Percentiles rank a stretch among this genome's conserved stretches.
Conservation (phyloP, 176 grass and related monocot species). For the Aegilops umbellulata region DNA sequence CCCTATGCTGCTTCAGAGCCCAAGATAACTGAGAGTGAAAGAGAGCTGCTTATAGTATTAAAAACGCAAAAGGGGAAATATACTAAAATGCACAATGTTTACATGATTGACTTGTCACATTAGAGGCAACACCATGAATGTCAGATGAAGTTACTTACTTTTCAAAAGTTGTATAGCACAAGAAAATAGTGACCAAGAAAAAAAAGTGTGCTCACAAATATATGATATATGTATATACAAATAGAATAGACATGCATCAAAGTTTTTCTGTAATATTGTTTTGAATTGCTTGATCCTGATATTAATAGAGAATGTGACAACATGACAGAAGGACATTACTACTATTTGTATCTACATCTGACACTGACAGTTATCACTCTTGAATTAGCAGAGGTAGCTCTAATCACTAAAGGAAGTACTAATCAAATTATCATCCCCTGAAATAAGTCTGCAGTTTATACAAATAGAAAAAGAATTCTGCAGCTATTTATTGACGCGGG, state of each 20-base stretch:
- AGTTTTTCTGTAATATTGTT: not conserved
- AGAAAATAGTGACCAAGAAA: not conserved
- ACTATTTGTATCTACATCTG: not conserved
- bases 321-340: not conserved
- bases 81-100: not conserved
- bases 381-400: not conserved
- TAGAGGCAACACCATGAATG: slow-evolving; percentile 3
- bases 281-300: slow-evolving; percentile 1
- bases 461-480: not conserved
- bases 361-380: slow-evolving; percentile 8
- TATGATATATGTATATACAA: not conserved
- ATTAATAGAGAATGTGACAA: not conserved
- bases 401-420: not conserved
- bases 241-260: not conserved
- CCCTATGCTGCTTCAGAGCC: no score
- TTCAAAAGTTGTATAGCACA: not conserved
- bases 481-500: not conserved
- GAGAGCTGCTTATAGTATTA: not conserved
- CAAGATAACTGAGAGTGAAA: not conserved
- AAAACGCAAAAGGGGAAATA: not conserved
- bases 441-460: not conserved
- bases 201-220: not conserved
- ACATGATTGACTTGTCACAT: slow-evolving; percentile 21
- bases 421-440: not conserved
- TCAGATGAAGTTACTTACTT: not conserved